Percentiles rank a stretch among this genome's conserved stretches.
phyloP scores from a whole-genome alignment of 345 rosid genomes.

The Gossypium herbaceum region DNA sequence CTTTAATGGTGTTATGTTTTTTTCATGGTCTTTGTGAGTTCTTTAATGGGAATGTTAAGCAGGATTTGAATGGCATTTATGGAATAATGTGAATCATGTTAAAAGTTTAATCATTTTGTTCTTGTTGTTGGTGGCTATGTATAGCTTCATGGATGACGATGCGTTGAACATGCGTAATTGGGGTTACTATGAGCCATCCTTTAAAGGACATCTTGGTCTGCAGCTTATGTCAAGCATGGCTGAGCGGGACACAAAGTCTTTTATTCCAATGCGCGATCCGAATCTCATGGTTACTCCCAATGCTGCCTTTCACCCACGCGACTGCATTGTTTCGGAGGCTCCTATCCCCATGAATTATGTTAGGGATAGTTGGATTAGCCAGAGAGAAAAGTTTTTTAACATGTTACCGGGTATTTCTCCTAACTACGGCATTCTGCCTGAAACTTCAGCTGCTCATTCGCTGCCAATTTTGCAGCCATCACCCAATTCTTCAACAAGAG shows the following conservation, averaged over 20 bases:
- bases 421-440: constrained; percentile 47
- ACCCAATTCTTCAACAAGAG: constrained; percentile 46
- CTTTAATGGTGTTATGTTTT: too few species aligned
- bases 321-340: constrained; percentile 50
- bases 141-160: constrained; percentile 71
- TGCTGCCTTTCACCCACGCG: constrained; percentile 53
- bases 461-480: constrained; percentile 62
- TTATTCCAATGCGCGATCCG: constrained; percentile 67
- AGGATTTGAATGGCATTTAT: background rate
- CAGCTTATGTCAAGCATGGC: constrained; percentile 73
- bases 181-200: constrained; percentile 81
- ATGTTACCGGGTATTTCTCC: constrained; percentile 48
- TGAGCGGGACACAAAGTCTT: constrained; percentile 70
- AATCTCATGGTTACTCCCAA: constrained; percentile 50
- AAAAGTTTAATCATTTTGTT: background rate
- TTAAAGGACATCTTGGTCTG: constrained; percentile 64
- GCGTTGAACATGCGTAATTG: constrained; percentile 72
- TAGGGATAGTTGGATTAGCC: constrained; percentile 66
- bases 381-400: constrained; percentile 65
- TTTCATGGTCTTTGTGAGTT: too few species aligned
- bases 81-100: background rate
- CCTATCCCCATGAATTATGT: constrained; percentile 56
- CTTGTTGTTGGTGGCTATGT: constrained; percentile 14
- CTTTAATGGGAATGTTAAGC: background rate
- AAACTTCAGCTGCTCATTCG: constrained; percentile 55